A percentile compares a stretch with the other conserved stretches of the same genome.
Conservation (phyloP, 495 filamentous ascomycete genomes). For the Jackrogersella minutella region DNA sequence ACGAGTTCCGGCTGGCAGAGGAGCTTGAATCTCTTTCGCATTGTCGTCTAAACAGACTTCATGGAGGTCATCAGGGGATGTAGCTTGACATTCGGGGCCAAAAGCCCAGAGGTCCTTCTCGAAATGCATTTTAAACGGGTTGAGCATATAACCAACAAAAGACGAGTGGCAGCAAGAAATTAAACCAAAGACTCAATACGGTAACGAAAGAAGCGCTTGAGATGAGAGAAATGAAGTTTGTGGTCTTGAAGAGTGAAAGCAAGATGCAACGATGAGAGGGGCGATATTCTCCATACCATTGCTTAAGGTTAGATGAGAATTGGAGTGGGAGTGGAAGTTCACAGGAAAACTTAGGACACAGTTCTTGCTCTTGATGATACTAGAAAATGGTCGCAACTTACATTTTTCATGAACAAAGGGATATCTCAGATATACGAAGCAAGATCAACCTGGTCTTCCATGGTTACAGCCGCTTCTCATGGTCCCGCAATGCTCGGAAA, state of each 20-base stretch:
- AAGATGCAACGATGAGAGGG: not conserved
- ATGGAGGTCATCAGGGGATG: constrained; percentile 41
- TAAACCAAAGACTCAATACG: constrained; percentile 37
- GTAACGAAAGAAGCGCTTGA: constrained; percentile 31
- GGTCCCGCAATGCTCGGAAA: constrained; percentile 14
- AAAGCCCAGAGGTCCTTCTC: constrained; percentile 37
- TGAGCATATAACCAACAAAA: constrained; percentile 28
- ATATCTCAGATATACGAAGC: not conserved
- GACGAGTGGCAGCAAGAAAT: constrained; percentile 25
- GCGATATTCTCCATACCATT: not conserved
- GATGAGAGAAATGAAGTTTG: constrained; percentile 34
- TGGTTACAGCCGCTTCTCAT: constrained; percentile 12
- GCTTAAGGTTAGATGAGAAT: too few relatives aligned
- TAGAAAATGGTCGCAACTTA: not conserved
- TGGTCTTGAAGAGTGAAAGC: constrained; percentile 3
- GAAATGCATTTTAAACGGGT: constrained; percentile 28
- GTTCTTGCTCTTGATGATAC: not conserved
- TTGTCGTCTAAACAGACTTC: constrained; percentile 44
- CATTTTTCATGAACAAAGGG: not conserved
- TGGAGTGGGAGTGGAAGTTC: not conserved
- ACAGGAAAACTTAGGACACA: not conserved
- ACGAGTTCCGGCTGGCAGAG: constrained; percentile 43
- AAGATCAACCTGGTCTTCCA: not conserved
- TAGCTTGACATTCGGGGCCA: constrained; percentile 20
- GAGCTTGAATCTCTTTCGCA: constrained; percentile 19